phyloP scores from a whole-genome alignment of 495 filamentous ascomycete genomes.

The Penicillium dipodomyicola region DNA sequence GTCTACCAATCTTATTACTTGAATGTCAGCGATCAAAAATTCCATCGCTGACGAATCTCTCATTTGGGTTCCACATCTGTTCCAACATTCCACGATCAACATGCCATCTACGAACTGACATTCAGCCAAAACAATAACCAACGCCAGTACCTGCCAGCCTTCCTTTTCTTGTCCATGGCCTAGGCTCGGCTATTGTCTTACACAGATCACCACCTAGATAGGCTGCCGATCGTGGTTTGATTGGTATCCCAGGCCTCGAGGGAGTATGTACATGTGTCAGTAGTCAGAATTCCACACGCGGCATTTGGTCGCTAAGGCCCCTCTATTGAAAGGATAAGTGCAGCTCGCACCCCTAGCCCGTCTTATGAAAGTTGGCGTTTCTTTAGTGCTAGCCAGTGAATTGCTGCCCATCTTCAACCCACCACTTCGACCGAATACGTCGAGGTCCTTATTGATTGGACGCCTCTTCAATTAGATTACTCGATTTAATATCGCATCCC shows the following conservation, averaged over 20 bases:
- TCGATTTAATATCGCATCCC: background rate
- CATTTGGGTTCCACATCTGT: background rate
- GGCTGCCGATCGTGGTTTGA: constrained; percentile 9
- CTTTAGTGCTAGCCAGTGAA: background rate
- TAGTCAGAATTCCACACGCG: constrained; percentile 13
- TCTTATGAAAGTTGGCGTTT: background rate
- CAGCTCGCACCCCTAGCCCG: constrained; percentile 8
- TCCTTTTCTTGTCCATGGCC: background rate
- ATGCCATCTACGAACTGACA: constrained; percentile 16
- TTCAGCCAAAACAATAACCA: constrained; percentile 1
- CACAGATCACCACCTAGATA: background rate
- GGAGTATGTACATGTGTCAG: background rate
- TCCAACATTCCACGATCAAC: constrained; percentile 22
- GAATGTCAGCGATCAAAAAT: constrained; percentile 1
- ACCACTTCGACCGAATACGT: background rate
- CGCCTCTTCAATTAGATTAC: background rate
- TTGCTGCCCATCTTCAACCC: background rate
- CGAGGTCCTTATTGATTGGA: background rate
- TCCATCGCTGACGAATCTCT: background rate
- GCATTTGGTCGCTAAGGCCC: constrained; percentile 12
- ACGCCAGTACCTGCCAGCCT: background rate
- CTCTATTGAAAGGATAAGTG: constrained; percentile 21
- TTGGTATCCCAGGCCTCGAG: constrained; percentile 5
- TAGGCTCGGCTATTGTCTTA: background rate
- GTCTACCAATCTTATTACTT: background rate